Evolutionary conservation across 2,329 filamentous ascomycete species (phyloP), one percentile per base, ranked within the genome.

Genomic region (Sarocladium kiliense): DNA sequence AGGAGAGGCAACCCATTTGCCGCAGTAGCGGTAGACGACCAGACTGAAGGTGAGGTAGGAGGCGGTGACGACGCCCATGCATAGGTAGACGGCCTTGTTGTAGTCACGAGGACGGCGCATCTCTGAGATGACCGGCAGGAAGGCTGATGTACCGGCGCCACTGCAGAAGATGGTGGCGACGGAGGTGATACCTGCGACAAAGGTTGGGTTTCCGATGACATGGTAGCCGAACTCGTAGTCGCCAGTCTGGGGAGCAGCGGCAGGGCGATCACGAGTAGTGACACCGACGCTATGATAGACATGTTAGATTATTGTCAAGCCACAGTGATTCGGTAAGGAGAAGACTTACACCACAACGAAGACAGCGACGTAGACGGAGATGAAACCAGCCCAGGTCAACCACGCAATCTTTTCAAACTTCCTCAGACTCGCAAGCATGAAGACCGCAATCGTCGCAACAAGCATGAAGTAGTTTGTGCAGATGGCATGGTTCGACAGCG

Each of bases 121-220:
- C 68, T 87, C 85, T 0, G 78, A 80, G 54, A 87, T 86, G 56
- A 87, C 80, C 3, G 82, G 81, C 1, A 87, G 68, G 62, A 86
- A 87, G 1, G 81, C 80, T 0, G 77, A 79, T 0, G 82, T 85
- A 18, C 78, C 81, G 0, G 82, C 79, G 6, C 75, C 77, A 2
- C 80, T 81, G 56, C 80, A 77, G 67, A 86, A 84, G 58, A 87
- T 85, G 2, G 79, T 83, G 2, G 75, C 74, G 0, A 77, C 74
- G 37, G 82, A 79, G 0, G 77, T 78, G 60, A 86, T 84, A 7
- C 80, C 83, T 1, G 74, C 77, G 0, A 78, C 76, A 62, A 87
- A 87, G 19, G 71, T 76, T 0, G 83, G 81, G 59, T 79, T 68
- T 7, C 74, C 78, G 56, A 86, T 78, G 12, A 75, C 75, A 51